These are phyloP conservation scores for Apiospora aurea DNA, from an alignment of 2,329 filamentous ascomycete species.

Conservation along the genomic window DNA sequence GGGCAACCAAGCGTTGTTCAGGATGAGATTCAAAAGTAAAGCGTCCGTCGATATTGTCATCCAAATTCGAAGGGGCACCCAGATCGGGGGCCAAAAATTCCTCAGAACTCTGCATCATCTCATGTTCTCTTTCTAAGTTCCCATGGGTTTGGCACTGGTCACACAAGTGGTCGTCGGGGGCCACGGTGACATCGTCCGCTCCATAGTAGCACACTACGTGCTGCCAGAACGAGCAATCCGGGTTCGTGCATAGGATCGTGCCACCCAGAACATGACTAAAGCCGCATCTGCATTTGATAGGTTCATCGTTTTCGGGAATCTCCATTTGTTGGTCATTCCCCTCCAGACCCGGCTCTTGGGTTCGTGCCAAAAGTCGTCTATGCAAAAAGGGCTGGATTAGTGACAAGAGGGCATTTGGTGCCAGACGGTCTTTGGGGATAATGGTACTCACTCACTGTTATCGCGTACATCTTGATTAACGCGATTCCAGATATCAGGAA, in stretches of 20 bases:
- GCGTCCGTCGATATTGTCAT: not conserved
- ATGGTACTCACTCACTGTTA: not conserved
- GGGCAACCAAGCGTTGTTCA: not conserved
- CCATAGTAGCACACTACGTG: conserved; percentile 4
- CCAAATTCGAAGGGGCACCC: not conserved
- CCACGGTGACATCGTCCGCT: not conserved
- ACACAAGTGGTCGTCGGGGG: not conserved
- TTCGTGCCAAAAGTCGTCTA: not conserved
- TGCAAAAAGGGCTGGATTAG: not conserved
- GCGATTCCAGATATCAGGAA: not conserved
- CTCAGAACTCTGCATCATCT: not conserved
- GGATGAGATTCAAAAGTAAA: not conserved
- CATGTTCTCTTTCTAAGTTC: not conserved
- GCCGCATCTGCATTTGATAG: conserved; percentile 6
- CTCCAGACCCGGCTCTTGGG: not conserved
- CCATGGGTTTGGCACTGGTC: not conserved
- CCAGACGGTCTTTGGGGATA: not conserved
- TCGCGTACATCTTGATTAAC: not conserved
- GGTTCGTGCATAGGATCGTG: not conserved
- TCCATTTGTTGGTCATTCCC: not conserved
- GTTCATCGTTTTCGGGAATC: not conserved
- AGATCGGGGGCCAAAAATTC: not conserved
- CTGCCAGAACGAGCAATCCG: not conserved
- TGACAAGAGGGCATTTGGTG: not conserved
- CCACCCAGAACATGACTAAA: not conserved